These are phyloP conservation scores for Chlorella sorokiniana DNA, from an alignment of 139 green algal genomes.

Conservation along the genomic window DNA sequence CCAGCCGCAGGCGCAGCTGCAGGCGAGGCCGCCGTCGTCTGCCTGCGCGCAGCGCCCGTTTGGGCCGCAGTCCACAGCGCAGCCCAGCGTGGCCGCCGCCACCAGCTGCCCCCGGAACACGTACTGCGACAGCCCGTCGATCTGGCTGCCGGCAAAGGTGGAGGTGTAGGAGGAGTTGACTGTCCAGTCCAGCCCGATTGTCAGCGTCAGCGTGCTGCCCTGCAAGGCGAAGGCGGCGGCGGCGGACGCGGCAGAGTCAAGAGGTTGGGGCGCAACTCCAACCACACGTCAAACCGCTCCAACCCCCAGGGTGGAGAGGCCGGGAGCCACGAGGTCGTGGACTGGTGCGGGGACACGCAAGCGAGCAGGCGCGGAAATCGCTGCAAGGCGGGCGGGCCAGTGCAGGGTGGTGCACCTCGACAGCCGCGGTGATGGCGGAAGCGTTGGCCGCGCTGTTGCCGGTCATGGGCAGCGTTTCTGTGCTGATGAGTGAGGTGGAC, in stretches of 20 bases:
- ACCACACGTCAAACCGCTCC: too few relatives aligned
- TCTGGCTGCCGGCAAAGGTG: not conserved
- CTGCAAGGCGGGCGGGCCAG: not conserved
- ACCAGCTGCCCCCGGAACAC: not conserved
- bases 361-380: not conserved
- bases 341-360: too few relatives aligned
- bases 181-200: not conserved
- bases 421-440: not conserved
- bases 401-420: not conserved
- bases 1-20: slow-evolving; percentile 49
- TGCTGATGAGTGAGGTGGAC: not conserved
- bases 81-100: slow-evolving; percentile 34
- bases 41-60: slow-evolving; percentile 38
- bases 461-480: not conserved
- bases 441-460: not conserved
- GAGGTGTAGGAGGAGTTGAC: not conserved
- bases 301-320: too few relatives aligned
- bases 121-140: not conserved
- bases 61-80: slow-evolving; percentile 29
- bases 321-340: too few relatives aligned
- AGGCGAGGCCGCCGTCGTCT: not conserved
- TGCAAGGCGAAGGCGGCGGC: not conserved
- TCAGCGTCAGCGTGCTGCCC: slow-evolving; percentile 8
- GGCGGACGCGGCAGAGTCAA: too few relatives aligned
- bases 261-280: too few relatives aligned